Evolutionary conservation across 2,329 filamentous ascomycete species (phyloP).

Genomic region (Apiospora hydei): DNA sequence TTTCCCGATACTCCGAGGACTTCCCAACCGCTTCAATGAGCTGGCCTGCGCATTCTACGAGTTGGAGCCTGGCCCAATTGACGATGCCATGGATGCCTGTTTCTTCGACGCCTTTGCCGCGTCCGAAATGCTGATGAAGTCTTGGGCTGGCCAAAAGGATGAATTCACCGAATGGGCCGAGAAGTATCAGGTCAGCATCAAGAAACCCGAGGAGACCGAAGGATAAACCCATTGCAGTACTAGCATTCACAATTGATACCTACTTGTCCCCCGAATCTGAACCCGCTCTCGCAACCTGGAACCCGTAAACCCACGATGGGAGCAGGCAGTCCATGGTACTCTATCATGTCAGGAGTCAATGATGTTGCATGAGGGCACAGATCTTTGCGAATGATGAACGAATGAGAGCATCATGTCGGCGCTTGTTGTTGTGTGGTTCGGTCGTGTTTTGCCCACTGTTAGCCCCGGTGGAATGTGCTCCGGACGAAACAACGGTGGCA

Average conservation of each 20-base stretch:
- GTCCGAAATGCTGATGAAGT: constrained; percentile 60
- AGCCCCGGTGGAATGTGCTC: not conserved
- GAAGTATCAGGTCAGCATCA: constrained; percentile 61
- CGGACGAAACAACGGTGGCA: constrained; percentile 2
- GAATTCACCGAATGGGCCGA: constrained; percentile 81
- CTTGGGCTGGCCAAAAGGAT: constrained; percentile 72
- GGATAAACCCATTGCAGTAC: not conserved
- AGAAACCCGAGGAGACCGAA: constrained; percentile 46
- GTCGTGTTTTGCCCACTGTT: not conserved
- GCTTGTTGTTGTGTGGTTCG: not conserved
- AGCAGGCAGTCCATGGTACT: not conserved
- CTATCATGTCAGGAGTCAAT: not conserved
- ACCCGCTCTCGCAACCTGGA: not conserved
- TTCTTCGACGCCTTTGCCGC: constrained; percentile 65
- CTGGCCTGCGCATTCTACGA: constrained; percentile 78
- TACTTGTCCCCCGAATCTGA: not conserved
- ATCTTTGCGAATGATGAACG: not conserved
- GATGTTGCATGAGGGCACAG: not conserved
- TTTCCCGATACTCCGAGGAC: constrained; percentile 60
- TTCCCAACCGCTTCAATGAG: constrained; percentile 75
- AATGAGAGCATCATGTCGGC: not conserved
- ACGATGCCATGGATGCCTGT: constrained; percentile 64
- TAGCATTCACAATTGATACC: not conserved
- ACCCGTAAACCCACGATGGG: not conserved
- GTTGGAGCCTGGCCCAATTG: constrained; percentile 65